Evolutionary conservation across 2,329 filamentous ascomycete species (phyloP).

Genomic region (Coleophoma crateriformis): DNA sequence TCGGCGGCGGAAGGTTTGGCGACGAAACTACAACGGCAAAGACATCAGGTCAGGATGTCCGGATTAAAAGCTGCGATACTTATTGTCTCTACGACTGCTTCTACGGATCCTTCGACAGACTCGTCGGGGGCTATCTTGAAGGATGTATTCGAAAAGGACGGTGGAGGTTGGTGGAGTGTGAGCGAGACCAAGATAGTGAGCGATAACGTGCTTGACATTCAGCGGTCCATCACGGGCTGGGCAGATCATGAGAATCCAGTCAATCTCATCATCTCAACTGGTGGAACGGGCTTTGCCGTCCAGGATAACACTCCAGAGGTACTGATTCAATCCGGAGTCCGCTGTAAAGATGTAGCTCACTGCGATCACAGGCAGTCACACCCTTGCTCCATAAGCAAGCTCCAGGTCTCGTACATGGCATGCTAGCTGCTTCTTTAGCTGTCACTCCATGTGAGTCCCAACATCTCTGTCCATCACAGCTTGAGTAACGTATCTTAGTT

Average conservation of each 20-base stretch:
- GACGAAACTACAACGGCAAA: neutral
- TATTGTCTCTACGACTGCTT: constrained; percentile 86
- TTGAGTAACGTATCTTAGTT: constrained; percentile 47
- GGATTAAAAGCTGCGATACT: constrained; percentile 70
- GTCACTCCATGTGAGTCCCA: constrained; percentile 77
- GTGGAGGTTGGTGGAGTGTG: constrained; percentile 66
- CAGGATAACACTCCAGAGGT: constrained; percentile 88
- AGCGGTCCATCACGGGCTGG: constrained; percentile 67
- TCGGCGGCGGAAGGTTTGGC: neutral
- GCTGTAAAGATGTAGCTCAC: no score
- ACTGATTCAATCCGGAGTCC: constrained; percentile 15
- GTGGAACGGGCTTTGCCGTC: constrained; percentile 86
- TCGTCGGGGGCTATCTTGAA: constrained; percentile 62
- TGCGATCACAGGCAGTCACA: constrained; percentile 57
- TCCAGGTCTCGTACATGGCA: constrained; percentile 87
- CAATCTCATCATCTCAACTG: constrained; percentile 82
- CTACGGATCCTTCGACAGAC: constrained; percentile 73
- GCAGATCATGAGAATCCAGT: constrained; percentile 57
- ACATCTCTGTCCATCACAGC: neutral
- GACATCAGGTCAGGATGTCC: constrained; percentile 27
- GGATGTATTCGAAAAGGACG: constrained; percentile 62
- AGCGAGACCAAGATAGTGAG: constrained; percentile 68
- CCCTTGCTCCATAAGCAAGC: constrained; percentile 80
- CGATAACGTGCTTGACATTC: constrained; percentile 71
- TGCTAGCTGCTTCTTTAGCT: constrained; percentile 77